A percentile compares a stretch with the other conserved stretches of the same genome.
These are phyloP conservation scores for Craterostigma plantagineum DNA, from an alignment of 257 asterid genomes.

Conservation along the genomic window DNA sequence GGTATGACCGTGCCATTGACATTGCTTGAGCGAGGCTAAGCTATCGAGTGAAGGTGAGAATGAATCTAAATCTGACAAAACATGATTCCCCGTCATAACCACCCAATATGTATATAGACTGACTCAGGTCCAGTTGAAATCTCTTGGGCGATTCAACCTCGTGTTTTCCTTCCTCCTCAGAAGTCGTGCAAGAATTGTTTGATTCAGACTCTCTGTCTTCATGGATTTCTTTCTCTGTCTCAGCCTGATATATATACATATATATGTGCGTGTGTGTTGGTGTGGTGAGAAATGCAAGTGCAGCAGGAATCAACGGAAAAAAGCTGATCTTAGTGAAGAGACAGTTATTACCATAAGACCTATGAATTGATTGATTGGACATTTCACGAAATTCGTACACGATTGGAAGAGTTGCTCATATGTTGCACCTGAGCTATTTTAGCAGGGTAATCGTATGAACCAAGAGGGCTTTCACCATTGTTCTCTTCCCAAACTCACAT, in stretches of 20 bases:
- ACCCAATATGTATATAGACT: slow-evolving; percentile 50
- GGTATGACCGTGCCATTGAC: slow-evolving; percentile 42
- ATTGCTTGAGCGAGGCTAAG: slow-evolving; percentile 39
- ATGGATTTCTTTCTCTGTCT: slow-evolving; percentile 40
- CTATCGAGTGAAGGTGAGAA: slow-evolving; percentile 51
- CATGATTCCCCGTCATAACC: slow-evolving; percentile 66
- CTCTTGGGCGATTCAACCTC: slow-evolving; percentile 19
- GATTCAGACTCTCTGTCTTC: slow-evolving; percentile 30
- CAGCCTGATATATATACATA: slow-evolving; percentile 28
- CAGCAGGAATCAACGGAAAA: no score
- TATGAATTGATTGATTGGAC: neutral
- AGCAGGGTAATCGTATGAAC: slow-evolving; percentile 20
- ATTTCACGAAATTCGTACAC: neutral
- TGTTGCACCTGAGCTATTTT: slow-evolving; percentile 31
- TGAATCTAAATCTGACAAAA: slow-evolving; percentile 41
- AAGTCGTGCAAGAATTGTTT: slow-evolving; percentile 10
- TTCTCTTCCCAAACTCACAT: slow-evolving; percentile 13
- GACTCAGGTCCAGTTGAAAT: slow-evolving; percentile 16
- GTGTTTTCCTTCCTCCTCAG: slow-evolving; percentile 12
- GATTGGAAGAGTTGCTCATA: neutral
- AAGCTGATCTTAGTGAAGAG: neutral
- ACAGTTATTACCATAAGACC: neutral
- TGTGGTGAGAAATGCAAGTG: slow-evolving; percentile 1
- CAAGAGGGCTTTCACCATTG: slow-evolving; percentile 15
- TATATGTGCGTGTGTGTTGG: no score